Evolutionary conservation across 306 rosid genomes (phyloP).

Genomic region (Ceratonia siliqua): DNA sequence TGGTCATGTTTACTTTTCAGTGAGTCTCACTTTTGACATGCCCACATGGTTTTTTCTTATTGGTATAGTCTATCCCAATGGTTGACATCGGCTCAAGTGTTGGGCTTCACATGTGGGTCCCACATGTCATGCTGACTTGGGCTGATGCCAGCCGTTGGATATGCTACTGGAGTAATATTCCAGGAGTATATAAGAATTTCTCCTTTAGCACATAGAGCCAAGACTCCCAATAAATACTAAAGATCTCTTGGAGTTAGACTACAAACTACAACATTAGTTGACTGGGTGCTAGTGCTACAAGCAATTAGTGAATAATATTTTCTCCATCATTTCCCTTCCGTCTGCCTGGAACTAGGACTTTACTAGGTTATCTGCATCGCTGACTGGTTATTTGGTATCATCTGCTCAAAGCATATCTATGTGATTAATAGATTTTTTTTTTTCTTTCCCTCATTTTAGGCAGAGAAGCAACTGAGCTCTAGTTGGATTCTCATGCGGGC

Average conservation of each 20-base stretch:
- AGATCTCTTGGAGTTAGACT: not conserved
- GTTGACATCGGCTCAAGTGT: not conserved
- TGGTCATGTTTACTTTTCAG: not conserved
- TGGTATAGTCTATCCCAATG: not conserved
- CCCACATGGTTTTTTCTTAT: not conserved
- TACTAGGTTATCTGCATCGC: not conserved
- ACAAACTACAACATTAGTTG: not conserved
- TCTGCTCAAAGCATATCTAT: not conserved
- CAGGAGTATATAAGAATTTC: not conserved
- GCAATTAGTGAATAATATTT: not conserved
- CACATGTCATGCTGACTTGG: not conserved
- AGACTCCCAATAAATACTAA: not conserved
- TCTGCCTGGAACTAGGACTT: not conserved
- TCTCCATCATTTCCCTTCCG: not conserved
- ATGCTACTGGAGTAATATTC: not conserved
- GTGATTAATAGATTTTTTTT: not conserved
- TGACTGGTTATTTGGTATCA: not conserved
- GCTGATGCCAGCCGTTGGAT: not conserved
- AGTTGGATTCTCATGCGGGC: constrained; percentile 97
- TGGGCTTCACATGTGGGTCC: not conserved
- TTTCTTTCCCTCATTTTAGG: constrained; percentile 44
- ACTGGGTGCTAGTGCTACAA: not conserved
- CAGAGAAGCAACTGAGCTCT: constrained; percentile 85
- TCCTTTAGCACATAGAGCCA: not conserved
- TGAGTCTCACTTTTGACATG: not conserved